phyloP scores from a whole-genome alignment of 768 basidiomycete species.

The Pulveroboletus sp. region DNA sequence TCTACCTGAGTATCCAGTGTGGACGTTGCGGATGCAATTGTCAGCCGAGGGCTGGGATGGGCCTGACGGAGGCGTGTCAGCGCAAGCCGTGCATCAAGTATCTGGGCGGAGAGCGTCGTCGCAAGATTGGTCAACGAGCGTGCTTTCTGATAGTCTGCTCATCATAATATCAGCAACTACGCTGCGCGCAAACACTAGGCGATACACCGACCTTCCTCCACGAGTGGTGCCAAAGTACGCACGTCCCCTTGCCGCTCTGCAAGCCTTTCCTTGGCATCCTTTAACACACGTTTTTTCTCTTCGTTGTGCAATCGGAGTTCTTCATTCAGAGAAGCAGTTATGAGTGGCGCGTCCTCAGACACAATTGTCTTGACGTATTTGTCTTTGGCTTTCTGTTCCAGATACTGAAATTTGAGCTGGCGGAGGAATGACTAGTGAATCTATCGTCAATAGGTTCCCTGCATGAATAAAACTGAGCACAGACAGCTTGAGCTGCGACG shows the following conservation, averaged over 20 bases:
- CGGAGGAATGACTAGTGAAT: slow-evolving; percentile 58
- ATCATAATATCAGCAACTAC: background rate
- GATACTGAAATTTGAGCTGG: slow-evolving; percentile 84
- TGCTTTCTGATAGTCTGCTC: slow-evolving; percentile 55
- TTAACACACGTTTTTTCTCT: slow-evolving; percentile 65
- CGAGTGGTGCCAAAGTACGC: slow-evolving; percentile 55
- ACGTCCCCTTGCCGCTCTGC: slow-evolving; percentile 61
- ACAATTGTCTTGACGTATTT: slow-evolving; percentile 85
- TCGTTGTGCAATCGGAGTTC: slow-evolving; percentile 55
- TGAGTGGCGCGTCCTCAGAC: slow-evolving; percentile 77
- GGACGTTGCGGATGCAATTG: slow-evolving; percentile 67
- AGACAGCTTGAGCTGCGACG: slow-evolving; percentile 57
- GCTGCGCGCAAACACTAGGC: too few relatives aligned
- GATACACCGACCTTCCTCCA: slow-evolving; percentile 55
- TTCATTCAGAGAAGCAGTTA: slow-evolving; percentile 78
- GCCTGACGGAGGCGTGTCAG: slow-evolving; percentile 77
- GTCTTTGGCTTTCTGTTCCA: slow-evolving; percentile 88
- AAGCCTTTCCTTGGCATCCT: slow-evolving; percentile 58
- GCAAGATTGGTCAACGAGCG: slow-evolving; percentile 51
- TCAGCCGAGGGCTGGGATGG: slow-evolving; percentile 76
- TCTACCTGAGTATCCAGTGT: slow-evolving; percentile 71
- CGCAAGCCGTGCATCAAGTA: slow-evolving; percentile 77
- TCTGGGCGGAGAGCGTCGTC: slow-evolving; percentile 61
- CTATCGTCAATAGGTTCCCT: slow-evolving; percentile 1
- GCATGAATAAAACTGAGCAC: slow-evolving; percentile 17